phyloP scores from a whole-genome alignment of 306 rosid species.

The Gynostemma pentaphyllum region DNA sequence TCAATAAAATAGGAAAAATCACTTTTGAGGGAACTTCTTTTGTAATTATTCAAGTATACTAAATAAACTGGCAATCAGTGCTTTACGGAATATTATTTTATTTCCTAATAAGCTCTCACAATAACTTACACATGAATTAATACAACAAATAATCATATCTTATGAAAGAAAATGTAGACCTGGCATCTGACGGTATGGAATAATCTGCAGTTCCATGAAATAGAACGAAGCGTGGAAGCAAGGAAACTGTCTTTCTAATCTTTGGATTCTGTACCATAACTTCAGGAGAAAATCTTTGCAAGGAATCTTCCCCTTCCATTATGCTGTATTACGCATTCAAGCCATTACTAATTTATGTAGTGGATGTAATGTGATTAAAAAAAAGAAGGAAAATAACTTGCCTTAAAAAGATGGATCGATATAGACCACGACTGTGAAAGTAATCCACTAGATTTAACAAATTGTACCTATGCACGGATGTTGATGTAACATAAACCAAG shows the following conservation, averaged over 20 bases:
- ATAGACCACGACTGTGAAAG: slow-evolving; percentile 75
- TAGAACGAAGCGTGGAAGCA: slow-evolving; percentile 53
- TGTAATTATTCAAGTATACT: too few species aligned
- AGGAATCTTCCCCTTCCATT: slow-evolving; percentile 90
- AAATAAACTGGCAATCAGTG: background rate
- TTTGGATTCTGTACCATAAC: slow-evolving; percentile 60
- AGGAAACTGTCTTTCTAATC: slow-evolving; percentile 46
- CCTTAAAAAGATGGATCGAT: slow-evolving; percentile 70
- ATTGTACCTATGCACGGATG: slow-evolving; percentile 61
- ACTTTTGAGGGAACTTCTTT: too few species aligned
- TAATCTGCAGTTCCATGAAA: slow-evolving; percentile 93
- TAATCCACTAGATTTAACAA: slow-evolving; percentile 51
- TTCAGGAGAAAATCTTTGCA: slow-evolving; percentile 79
- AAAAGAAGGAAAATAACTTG: slow-evolving; percentile 4
- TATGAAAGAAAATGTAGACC: slow-evolving; percentile 33
- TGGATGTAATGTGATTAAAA: background rate
- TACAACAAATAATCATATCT: background rate
- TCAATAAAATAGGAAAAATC: too few species aligned
- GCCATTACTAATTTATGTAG: slow-evolving; percentile 6
- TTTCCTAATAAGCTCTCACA: background rate
- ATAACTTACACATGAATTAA: background rate
- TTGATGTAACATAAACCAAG: slow-evolving; percentile 7
- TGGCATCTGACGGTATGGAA: slow-evolving; percentile 79
- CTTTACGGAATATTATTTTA: background rate
- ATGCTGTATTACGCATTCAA: slow-evolving; percentile 45